These are phyloP conservation scores for Mesotaenium endlicherianum DNA, from an alignment of 139 green algal species.

Conservation along the genomic window DNA sequence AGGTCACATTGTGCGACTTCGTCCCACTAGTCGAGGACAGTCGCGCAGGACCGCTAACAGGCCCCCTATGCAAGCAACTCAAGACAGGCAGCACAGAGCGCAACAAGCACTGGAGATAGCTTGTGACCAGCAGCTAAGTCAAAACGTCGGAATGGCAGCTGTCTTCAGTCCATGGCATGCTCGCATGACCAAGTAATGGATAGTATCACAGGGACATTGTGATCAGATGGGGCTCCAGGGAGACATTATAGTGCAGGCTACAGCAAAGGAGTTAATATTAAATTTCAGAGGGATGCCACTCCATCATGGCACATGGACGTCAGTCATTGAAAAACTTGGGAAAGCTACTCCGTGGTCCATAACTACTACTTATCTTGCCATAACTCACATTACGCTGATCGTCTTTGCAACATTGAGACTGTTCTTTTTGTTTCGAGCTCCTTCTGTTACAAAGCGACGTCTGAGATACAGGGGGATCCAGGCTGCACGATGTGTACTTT, in stretches of 20 bases:
- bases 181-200: too few species aligned
- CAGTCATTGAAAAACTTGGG: constrained; percentile 36
- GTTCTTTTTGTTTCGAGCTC: too few species aligned
- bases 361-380: constrained; percentile 34
- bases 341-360: constrained; percentile 45
- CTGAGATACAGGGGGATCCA: too few species aligned
- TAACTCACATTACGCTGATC: constrained; percentile 29
- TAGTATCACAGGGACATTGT: too few species aligned
- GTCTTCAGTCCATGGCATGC: too few species aligned
- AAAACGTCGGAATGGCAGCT: too few species aligned
- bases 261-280: too few species aligned
- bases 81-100: not conserved
- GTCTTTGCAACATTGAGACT: constrained; percentile 5
- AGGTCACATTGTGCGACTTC: not conserved
- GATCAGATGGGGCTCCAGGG: too few species aligned
- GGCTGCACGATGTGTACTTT: not conserved
- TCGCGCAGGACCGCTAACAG: not conserved
- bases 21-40: not conserved
- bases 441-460: too few species aligned
- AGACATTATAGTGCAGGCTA: too few species aligned
- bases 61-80: not conserved
- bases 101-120: not conserved
- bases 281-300: too few species aligned
- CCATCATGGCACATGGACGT: constrained; percentile 16
- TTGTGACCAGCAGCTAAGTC: too few species aligned